phyloP scores from a whole-genome alignment of 306 rosid genomes.

The Cucurbita ficifolia region DNA sequence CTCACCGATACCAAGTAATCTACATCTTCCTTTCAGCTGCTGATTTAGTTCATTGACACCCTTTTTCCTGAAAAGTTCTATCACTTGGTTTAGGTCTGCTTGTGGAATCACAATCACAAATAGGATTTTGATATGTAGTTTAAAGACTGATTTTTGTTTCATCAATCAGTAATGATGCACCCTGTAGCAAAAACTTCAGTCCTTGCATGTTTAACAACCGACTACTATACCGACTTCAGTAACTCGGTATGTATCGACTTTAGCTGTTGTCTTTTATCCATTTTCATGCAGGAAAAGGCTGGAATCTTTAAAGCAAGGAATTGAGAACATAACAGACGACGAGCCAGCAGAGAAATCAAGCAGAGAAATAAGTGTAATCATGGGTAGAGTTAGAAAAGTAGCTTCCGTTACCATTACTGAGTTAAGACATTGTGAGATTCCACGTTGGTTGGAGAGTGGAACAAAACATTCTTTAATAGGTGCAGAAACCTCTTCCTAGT shows the following conservation, averaged over 20 bases:
- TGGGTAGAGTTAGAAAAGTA: not conserved
- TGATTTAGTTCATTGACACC: not conserved
- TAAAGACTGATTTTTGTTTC: not conserved
- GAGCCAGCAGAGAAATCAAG: constrained; percentile 12
- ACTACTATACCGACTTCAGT: not conserved
- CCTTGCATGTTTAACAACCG: not conserved
- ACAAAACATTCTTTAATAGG: no score
- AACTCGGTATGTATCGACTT: not conserved
- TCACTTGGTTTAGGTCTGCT: not conserved
- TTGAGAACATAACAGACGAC: constrained; percentile 30
- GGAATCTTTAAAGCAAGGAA: constrained; percentile 64
- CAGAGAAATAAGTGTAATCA: not conserved
- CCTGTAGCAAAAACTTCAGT: not conserved
- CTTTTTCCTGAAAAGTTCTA: not conserved
- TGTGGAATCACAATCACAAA: not conserved
- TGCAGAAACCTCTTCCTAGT: no score
- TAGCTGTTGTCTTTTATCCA: not conserved
- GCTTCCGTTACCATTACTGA: not conserved
- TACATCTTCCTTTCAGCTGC: constrained; percentile 8
- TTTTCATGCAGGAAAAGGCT: constrained; percentile 51
- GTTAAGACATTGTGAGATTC: no score
- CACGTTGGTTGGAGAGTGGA: no score
- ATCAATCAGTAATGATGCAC: not conserved
- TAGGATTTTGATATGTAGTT: no score
- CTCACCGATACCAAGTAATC: constrained; percentile 69